phyloP scores from a whole-genome alignment of 768 basidiomycete species.

The Boletus rubroflammeus region DNA sequence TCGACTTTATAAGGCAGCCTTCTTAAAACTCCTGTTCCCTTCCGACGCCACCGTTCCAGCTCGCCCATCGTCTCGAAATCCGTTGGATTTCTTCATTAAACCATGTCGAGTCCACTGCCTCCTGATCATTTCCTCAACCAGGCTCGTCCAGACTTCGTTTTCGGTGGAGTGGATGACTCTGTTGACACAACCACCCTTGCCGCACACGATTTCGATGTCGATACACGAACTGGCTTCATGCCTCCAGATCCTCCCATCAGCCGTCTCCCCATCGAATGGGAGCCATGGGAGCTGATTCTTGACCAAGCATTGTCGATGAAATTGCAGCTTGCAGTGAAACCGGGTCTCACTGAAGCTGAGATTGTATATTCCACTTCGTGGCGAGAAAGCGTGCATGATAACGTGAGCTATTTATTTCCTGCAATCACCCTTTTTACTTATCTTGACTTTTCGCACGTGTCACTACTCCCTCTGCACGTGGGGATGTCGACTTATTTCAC shows the following conservation, averaged over 20 bases:
- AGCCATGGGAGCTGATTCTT: constrained; percentile 66
- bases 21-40: background rate
- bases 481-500: background rate
- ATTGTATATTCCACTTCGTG: constrained; percentile 45
- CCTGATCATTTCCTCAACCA: constrained; percentile 35
- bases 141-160: constrained; percentile 30
- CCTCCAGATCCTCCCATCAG: constrained; percentile 68
- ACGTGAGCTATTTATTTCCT: constrained; percentile 34
- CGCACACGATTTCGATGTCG: constrained; percentile 89
- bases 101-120: constrained; percentile 15
- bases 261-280: constrained; percentile 61
- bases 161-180: constrained; percentile 20
- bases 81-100: background rate
- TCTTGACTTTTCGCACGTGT: background rate
- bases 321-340: constrained; percentile 56
- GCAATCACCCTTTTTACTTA: background rate
- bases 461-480: background rate
- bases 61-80: too few species aligned
- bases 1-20: background rate
- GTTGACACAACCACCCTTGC: constrained; percentile 63
- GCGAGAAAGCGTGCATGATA: constrained; percentile 45
- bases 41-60: background rate
- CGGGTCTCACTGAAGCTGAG: constrained; percentile 35
- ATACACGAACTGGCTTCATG: constrained; percentile 88
- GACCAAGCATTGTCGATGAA: constrained; percentile 45